phyloP scores from a whole-genome alignment of 148 eudicot species.

The Cornus suecica region DNA sequence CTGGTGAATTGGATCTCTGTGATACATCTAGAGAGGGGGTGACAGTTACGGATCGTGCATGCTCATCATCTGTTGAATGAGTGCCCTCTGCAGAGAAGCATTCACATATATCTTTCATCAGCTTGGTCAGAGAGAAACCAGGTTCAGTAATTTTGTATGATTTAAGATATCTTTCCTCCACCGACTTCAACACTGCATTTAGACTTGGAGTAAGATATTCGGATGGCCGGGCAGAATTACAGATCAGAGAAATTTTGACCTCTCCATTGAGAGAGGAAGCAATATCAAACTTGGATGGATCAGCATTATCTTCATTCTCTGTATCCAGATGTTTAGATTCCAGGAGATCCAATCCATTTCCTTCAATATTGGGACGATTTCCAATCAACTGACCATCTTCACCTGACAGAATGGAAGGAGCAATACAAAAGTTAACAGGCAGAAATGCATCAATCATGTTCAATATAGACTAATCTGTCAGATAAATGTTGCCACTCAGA shows the following conservation, averaged over 20 bases:
- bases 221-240: conserved; percentile 16
- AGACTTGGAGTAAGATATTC: conserved; percentile 23
- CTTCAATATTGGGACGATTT: background rate
- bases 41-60: background rate
- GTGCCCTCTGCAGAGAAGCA: conserved; percentile 24
- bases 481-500: background rate
- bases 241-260: conserved; percentile 40
- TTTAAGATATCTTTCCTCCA: conserved; percentile 43
- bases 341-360: background rate
- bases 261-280: conserved; percentile 51
- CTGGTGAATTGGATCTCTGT: conserved; percentile 2
- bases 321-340: background rate
- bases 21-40: conserved; percentile 5
- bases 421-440: background rate
- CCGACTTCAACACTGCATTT: conserved; percentile 39
- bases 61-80: conserved; percentile 5
- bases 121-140: conserved; percentile 29
- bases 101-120: conserved; percentile 51
- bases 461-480: background rate
- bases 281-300: conserved; percentile 28
- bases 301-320: background rate
- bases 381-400: background rate
- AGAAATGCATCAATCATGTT: background rate
- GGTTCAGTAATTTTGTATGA: conserved; percentile 26
- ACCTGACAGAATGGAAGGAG: background rate